Evolutionary conservation across 148 eudicot species (phyloP).

Genomic region (Cornus suecica): DNA sequence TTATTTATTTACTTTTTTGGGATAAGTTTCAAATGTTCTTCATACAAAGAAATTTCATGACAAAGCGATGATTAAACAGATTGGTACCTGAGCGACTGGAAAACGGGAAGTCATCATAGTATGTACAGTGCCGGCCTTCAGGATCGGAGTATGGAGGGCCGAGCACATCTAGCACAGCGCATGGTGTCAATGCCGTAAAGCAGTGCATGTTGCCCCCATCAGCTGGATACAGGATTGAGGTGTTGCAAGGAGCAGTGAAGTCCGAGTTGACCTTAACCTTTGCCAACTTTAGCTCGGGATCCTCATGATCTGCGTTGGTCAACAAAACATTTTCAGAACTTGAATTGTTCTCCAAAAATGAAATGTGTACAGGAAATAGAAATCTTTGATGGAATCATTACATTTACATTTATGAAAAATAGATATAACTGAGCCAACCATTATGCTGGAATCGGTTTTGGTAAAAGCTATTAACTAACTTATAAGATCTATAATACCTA

Average conservation of each 20-base stretch:
- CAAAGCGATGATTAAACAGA: not conserved
- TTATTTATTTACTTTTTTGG: no score
- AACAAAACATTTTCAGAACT: not conserved
- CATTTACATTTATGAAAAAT: no score
- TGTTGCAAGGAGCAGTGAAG: slow-evolving; percentile 66
- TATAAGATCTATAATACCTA: no score
- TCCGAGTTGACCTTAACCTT: slow-evolving; percentile 58
- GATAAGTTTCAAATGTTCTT: not conserved
- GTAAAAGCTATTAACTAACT: no score
- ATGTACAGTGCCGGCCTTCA: slow-evolving; percentile 81
- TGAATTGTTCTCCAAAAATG: not conserved
- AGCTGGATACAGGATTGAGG: slow-evolving; percentile 72
- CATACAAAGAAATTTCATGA: not conserved
- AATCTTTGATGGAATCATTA: no score
- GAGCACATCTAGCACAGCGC: slow-evolving; percentile 84
- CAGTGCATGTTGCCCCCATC: slow-evolving; percentile 93
- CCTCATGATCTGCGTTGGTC: slow-evolving; percentile 20
- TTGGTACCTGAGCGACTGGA: slow-evolving; percentile 50
- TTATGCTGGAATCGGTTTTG: no score
- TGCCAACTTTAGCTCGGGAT: slow-evolving; percentile 45
- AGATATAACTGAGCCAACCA: no score
- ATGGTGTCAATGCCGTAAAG: slow-evolving; percentile 72
- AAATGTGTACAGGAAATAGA: no score
- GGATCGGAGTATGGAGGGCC: slow-evolving; percentile 87
- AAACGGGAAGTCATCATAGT: slow-evolving; percentile 62